phyloP scores from a whole-genome alignment of 2,329 filamentous ascomycete species.

The Talaromyces pinophilus region DNA sequence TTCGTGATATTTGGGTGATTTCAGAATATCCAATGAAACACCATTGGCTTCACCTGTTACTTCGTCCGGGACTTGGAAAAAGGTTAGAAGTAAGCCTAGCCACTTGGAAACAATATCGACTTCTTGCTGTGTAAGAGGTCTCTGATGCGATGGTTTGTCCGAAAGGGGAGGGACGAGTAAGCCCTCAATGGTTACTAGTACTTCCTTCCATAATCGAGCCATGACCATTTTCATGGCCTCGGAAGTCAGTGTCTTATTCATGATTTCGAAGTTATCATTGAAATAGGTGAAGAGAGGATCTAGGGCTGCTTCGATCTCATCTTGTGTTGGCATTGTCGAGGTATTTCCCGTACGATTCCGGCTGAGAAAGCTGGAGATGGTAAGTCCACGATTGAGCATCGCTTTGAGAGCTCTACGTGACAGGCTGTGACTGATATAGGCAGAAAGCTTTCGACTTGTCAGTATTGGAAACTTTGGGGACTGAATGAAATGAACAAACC shows the following conservation, averaged over 20 bases:
- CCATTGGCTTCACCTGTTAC: constrained; percentile 79
- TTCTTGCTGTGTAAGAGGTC: constrained; percentile 80
- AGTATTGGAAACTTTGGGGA: not conserved
- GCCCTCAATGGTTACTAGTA: constrained; percentile 84
- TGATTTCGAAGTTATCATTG: constrained; percentile 97
- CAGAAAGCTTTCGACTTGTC: constrained; percentile 66
- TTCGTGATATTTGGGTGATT: constrained; percentile 97
- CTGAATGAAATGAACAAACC: constrained; percentile 53
- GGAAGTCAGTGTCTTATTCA: constrained; percentile 94
- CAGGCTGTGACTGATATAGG: constrained; percentile 87
- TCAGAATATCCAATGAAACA: constrained; percentile 86
- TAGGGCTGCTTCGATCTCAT: constrained; percentile 77
- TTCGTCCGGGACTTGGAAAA: constrained; percentile 93
- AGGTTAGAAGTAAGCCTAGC: constrained; percentile 85
- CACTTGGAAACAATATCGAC: constrained; percentile 94
- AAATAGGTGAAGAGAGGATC: constrained; percentile 90
- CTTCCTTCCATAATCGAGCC: constrained; percentile 97
- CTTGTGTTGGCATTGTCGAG: constrained; percentile 62
- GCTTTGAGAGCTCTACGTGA: constrained; percentile 77
- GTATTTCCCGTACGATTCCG: constrained; percentile 53
- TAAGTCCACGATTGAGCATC: constrained; percentile 71
- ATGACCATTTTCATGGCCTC: constrained; percentile 98
- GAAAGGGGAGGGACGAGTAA: constrained; percentile 90
- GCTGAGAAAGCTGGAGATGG: constrained; percentile 68
- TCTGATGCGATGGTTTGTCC: constrained; percentile 87